These are phyloP conservation scores for Dioscorea dumetorum DNA, from an alignment of 106 monocot species.

Conservation along the genomic window DNA sequence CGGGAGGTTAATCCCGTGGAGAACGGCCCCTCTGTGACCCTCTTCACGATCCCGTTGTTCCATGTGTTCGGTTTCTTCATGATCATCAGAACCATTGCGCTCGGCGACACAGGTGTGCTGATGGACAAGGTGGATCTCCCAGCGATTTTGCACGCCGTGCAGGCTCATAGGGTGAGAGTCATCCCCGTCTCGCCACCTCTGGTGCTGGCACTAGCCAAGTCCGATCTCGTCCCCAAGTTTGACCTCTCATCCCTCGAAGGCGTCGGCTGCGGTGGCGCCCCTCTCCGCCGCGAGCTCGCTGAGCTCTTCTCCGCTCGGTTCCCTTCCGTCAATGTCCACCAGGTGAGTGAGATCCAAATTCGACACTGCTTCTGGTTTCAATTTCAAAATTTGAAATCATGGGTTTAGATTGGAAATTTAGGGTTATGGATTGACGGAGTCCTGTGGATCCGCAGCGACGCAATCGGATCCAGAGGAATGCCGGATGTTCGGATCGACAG, in stretches of 20 bases:
- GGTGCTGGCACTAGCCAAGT: conserved; percentile 51
- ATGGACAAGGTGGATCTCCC: conserved; percentile 27
- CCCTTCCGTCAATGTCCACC: conserved; percentile 6
- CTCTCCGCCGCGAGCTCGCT: conserved; percentile 42
- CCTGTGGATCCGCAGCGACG: conserved; percentile 9
- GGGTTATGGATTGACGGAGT: conserved; percentile 68
- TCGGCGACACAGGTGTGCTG: conserved; percentile 48
- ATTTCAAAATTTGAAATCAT: too few species aligned
- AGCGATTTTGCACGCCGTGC: neutral
- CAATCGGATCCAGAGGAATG: conserved; percentile 32
- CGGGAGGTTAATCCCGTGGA: neutral
- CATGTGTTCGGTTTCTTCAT: conserved; percentile 64
- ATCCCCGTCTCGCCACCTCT: conserved; percentile 60
- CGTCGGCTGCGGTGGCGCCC: conserved; percentile 52
- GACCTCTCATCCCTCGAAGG: conserved; percentile 47
- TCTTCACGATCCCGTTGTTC: conserved; percentile 51
- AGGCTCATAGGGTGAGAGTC: neutral
- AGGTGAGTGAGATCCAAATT: neutral
- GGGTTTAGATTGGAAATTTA: conserved; percentile 1
- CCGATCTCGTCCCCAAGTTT: conserved; percentile 12
- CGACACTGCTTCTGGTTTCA: too few species aligned
- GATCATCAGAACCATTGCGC: conserved; percentile 22
- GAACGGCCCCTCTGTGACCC: conserved; percentile 11
- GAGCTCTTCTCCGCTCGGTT: conserved; percentile 35
- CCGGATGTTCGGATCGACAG: conserved; percentile 33